A percentile compares a stretch with the other conserved stretches of the same genome.
phyloP scores from a whole-genome alignment of 257 asterid genomes.

The Buddleja alternifolia region DNA sequence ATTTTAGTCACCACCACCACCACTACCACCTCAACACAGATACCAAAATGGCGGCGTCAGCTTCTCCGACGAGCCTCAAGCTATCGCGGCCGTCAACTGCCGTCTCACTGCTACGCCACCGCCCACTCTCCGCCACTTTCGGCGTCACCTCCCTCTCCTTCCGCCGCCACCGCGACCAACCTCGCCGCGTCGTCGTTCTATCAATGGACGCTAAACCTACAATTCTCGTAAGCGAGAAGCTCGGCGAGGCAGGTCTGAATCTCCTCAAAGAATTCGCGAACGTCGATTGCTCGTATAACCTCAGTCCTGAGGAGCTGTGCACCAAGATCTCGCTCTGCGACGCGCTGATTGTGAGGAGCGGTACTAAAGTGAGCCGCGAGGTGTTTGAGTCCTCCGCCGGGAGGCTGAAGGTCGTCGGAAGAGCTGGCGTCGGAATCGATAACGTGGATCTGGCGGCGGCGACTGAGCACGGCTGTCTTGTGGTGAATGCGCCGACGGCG shows the following conservation, averaged over 20 bases:
- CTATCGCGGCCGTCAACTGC: slow-evolving; percentile 37
- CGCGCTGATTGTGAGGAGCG: slow-evolving; percentile 88
- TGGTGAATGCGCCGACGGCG: slow-evolving; percentile 94
- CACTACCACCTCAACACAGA: background rate
- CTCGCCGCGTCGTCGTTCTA: slow-evolving; percentile 56
- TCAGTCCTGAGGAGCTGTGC: slow-evolving; percentile 87
- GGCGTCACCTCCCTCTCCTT: slow-evolving; percentile 42
- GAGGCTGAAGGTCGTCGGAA: slow-evolving; percentile 87
- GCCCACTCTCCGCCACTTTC: slow-evolving; percentile 43
- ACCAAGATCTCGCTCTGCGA: slow-evolving; percentile 88
- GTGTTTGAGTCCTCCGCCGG: slow-evolving; percentile 90
- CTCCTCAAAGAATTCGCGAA: slow-evolving; percentile 76
- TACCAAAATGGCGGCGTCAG: slow-evolving; percentile 60
- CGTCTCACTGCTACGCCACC: slow-evolving; percentile 46
- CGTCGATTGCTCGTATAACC: slow-evolving; percentile 85
- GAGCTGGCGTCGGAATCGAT: slow-evolving; percentile 96
- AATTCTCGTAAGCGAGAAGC: slow-evolving; percentile 83
- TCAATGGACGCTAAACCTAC: slow-evolving; percentile 88
- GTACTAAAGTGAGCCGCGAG: slow-evolving; percentile 83
- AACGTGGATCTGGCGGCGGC: slow-evolving; percentile 98
- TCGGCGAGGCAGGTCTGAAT: slow-evolving; percentile 81
- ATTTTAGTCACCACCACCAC: slow-evolving; percentile 15
- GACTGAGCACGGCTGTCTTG: slow-evolving; percentile 92
- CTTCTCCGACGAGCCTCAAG: slow-evolving; percentile 50
- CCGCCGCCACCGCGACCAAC: slow-evolving; percentile 35